Evolutionary conservation across 768 basidiomycete genomes (phyloP), one percentile per base, ranked within the genome.

Genomic region (Suillus weaverae): DNA sequence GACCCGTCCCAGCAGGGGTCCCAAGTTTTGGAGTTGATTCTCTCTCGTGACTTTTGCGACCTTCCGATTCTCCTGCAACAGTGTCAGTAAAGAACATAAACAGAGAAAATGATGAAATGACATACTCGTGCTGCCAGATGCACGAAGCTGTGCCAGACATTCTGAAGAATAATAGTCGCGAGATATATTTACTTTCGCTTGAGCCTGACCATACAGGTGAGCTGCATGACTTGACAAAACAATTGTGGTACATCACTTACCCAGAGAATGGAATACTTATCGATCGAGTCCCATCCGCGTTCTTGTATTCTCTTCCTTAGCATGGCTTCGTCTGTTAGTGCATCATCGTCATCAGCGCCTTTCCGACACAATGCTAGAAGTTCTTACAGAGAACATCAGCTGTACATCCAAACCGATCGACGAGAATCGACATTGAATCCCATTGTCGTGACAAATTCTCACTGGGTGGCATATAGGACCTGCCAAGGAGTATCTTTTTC

Each of bases 221-320:
- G 60, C n/a, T n/a, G 39, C 30, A 30, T 32, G 26, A 16, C 11
- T 14, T 48, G 35, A 14, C 35, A 55, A 11, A 33, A 13, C 46
- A 32, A 39, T 41, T 30, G 26, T 51, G 36, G 51, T 22, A n/a
- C n/a, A n/a, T n/a, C n/a, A 22, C n/a, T 64, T 71, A 95, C 95
- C 68, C 94, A 81, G 69, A 90, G 90, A 35, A 83, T 79, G 61
- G 87, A 80, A 72, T 94, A 98, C 71, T 91, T 93, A 48, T 97
- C 94, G 39, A 96, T 92, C 88, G 32, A 99, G 79, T 0, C 97
- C 97, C 72, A 93, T 85, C 38, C 90, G 84, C 8, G 80, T 70
- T 99, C 95, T 68, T 89, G 85, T 72, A 99, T 97, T 44, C 90
- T 84, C 75, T 94, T 94, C 20, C 96, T 86, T 9, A 99, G 81